Conservation (phyloP, 139 green algal genomes). For the Coelastrella sp. region DNA sequence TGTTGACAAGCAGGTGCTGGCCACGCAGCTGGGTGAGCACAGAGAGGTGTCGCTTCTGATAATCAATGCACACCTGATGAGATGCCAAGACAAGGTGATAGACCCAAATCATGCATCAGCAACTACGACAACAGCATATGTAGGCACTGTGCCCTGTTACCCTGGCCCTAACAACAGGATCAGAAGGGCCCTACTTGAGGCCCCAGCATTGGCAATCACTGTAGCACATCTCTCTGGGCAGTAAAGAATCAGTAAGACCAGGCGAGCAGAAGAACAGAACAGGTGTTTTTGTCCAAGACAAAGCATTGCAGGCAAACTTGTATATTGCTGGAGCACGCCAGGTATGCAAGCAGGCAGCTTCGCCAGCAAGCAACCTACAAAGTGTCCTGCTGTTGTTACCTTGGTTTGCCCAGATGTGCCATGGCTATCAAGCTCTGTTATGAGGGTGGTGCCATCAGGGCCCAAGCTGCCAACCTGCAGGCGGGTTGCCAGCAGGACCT, state of each 20-base stretch:
- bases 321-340: neutral
- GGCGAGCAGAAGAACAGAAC: no score
- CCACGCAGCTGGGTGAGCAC: neutral
- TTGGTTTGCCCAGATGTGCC: neutral
- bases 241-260: no score
- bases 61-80: neutral
- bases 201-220: no score
- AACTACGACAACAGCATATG: neutral
- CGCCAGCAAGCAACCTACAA: neutral
- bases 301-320: no score
- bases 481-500: neutral
- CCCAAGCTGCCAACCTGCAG: constrained; percentile 6
- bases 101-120: neutral
- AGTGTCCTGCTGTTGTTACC: neutral
- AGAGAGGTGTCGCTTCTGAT: neutral
- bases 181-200: no score
- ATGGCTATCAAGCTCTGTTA: neutral
- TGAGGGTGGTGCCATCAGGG: constrained; percentile 23
- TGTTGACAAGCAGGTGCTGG: neutral
- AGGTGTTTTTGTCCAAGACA: no score
- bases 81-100: neutral
- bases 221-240: no score
- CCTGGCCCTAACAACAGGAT: no score
- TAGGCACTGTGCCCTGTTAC: no score
- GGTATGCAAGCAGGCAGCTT: neutral